phyloP scores from a whole-genome alignment of 2,329 filamentous ascomycete species.

The Fusarium fracticaudum region DNA sequence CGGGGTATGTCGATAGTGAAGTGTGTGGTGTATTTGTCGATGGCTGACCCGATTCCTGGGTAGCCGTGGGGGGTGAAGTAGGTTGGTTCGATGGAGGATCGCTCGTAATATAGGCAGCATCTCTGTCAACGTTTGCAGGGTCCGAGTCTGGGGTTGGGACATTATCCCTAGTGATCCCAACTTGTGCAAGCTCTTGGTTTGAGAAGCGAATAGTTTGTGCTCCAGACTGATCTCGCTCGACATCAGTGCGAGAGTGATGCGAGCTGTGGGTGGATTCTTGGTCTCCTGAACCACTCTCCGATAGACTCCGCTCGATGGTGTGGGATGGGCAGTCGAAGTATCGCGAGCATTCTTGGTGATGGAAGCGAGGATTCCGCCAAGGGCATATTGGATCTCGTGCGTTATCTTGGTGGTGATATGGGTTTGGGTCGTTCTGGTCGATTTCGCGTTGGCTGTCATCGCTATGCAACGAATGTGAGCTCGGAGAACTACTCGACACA shows the following conservation, averaged over 20 bases:
- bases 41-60: conserved; percentile 3
- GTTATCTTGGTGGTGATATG: neutral
- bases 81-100: neutral
- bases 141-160: neutral
- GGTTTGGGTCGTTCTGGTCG: neutral
- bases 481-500: conserved; percentile 31
- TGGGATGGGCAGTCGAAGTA: conserved; percentile 62
- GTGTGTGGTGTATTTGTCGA: neutral
- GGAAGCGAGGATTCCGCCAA: conserved; percentile 51
- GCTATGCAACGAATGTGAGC: conserved; percentile 54
- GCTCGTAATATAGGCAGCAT: neutral
- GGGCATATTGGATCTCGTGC: conserved; percentile 43
- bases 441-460: conserved; percentile 30
- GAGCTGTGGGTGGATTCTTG: conserved; percentile 33
- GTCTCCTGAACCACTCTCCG: conserved; percentile 37
- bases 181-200: conserved; percentile 26
- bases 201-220: conserved; percentile 22
- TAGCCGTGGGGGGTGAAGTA: neutral
- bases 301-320: conserved; percentile 50
- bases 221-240: conserved; percentile 3
- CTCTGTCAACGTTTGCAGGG: neutral
- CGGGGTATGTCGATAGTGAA: too few species aligned
- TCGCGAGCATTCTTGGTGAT: conserved; percentile 57
- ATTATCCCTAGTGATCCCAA: neutral
- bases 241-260: conserved; percentile 5